Evolutionary conservation across 2,329 filamentous ascomycete species (phyloP).

Genomic region (Bipolaris zeicola): DNA sequence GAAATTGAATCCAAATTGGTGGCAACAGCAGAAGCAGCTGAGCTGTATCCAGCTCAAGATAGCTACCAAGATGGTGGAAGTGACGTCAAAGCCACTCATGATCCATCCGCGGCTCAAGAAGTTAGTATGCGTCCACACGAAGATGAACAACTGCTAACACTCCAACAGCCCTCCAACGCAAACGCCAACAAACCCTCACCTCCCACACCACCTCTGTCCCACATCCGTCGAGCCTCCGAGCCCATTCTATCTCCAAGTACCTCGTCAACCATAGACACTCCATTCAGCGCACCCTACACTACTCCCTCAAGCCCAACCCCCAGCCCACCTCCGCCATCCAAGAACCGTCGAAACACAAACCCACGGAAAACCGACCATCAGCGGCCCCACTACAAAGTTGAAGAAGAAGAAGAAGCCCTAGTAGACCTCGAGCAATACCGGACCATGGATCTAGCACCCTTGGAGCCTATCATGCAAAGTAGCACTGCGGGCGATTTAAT

Average conservation of each 20-base stretch:
- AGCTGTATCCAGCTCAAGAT: neutral
- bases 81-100: neutral
- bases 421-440: conserved; percentile 20
- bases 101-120: neutral
- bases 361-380: too few species aligned
- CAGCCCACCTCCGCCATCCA: conserved; percentile 3
- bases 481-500: conserved; percentile 23
- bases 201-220: neutral
- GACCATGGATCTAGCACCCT: conserved; percentile 29
- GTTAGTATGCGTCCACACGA: neutral
- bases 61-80: neutral
- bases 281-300: conserved; percentile 20
- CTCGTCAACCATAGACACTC: conserved; percentile 15
- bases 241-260: conserved; percentile 14
- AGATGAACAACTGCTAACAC: neutral
- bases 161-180: neutral
- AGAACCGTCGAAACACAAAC: conserved; percentile 20
- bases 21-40: neutral
- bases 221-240: neutral
- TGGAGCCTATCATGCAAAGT: conserved; percentile 26
- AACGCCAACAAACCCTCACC: neutral
- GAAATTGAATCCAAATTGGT: neutral
- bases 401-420: conserved; percentile 11
- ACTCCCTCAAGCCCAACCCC: conserved; percentile 15
- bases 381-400: conserved; percentile 14